Evolutionary conservation across 208 protist genomes (phyloP).

Genomic region (Acanthamoeba culbertsoni): DNA sequence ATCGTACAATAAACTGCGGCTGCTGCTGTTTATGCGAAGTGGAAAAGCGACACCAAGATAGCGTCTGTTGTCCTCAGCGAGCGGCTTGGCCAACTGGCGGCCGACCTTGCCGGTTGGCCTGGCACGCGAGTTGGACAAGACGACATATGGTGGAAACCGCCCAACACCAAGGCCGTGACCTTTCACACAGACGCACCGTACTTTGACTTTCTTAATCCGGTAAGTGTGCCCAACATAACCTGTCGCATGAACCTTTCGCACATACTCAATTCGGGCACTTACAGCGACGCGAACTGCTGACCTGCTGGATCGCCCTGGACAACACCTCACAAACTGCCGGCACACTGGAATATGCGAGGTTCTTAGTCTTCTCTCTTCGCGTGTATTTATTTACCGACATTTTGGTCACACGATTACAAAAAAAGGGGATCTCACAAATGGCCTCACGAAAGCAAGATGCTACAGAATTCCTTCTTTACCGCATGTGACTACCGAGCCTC

Average conservation of each 20-base stretch:
- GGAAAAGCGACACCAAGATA: slow-evolving; percentile 62
- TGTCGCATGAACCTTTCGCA: not conserved
- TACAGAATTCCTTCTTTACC: slow-evolving; percentile 36
- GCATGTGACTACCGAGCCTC: not conserved
- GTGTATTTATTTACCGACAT: not conserved
- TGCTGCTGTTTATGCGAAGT: not conserved
- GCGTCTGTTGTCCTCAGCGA: slow-evolving; percentile 57
- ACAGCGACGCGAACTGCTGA: slow-evolving; percentile 41
- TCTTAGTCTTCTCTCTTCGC: not conserved
- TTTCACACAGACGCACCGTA: slow-evolving; percentile 66
- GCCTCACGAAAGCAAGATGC: not conserved
- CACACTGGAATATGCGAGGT: slow-evolving; percentile 59
- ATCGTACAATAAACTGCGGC: no score
- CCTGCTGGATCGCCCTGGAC: slow-evolving; percentile 67
- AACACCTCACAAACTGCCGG: slow-evolving; percentile 32
- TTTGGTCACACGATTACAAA: not conserved
- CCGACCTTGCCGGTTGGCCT: slow-evolving; percentile 56
- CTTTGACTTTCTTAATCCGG: slow-evolving; percentile 55
- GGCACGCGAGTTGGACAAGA: slow-evolving; percentile 64
- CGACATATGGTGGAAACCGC: slow-evolving; percentile 67
- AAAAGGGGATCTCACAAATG: slow-evolving; percentile 64
- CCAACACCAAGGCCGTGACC: slow-evolving; percentile 19
- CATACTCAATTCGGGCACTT: not conserved
- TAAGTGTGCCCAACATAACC: no score
- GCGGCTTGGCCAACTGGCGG: not conserved